Evolutionary conservation across 495 filamentous ascomycete species (phyloP), one percentile per base, ranked within the genome.

Genomic region (Apodospora peruviana): DNA sequence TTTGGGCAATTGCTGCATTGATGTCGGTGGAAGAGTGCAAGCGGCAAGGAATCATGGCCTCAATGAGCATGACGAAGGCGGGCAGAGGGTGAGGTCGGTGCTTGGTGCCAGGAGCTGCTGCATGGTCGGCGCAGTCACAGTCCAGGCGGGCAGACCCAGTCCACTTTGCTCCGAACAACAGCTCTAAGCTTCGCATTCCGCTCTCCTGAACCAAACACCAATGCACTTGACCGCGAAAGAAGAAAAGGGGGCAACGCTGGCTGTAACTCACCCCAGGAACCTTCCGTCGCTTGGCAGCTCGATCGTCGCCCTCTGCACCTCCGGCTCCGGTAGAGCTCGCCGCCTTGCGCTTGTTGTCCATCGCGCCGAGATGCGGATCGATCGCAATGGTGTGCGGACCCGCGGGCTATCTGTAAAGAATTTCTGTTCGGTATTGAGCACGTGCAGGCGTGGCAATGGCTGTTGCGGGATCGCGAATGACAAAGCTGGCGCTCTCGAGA

Each of bases 341-440:
- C 20, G 75, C 76, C 62, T 86, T 87, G 45, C 86, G 79, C 73
- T 88, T 90, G 50, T 76, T 75, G 48, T 82, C 83, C 84, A 87
- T 87, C 37, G 55, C 47, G 43, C 40, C 35, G 35, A 17, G 48
- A 46, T 48, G 49, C 42, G 43, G 18, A 22, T 39, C 38, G n/a
- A 45, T 45, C 47, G 47, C 24, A 27, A 21, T 43, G 8, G 8
- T 56, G 35, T 35, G 17, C 9, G 21, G 12, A 5, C 12, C 19
- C 16, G 25, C 8, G 21, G 12, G 21, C 42, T 36, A 50, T 50
- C 11, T 38, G 25, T 21, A 20, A 35, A 43, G 21, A 43, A 22
- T 19, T n/a, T 11, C n/a, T n/a, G 25, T 27, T 37, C 43, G 14
- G 36, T 43, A 35, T 27, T 11, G 36, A 41, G 39, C 42, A 43